Evolutionary conservation across 1,139 yeast genomes (phyloP), one percentile per base, ranked within the genome.

Genomic region (Candida sanyaensis): DNA sequence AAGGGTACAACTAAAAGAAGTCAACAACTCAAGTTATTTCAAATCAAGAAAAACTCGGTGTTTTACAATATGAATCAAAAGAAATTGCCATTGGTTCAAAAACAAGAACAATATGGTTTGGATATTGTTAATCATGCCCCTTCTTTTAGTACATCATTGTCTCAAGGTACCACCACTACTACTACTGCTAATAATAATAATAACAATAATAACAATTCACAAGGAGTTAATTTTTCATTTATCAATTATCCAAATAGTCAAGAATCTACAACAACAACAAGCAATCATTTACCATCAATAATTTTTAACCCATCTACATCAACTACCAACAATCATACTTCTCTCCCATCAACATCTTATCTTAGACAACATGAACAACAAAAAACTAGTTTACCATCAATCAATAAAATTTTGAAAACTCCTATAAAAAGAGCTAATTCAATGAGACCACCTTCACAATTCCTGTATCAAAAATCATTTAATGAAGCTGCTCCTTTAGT

Each of bases 371-470:
- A 40, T 7, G 30, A 31, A n/a, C 33, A 31, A n/a, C 33, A 24
- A 12, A 26, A 24, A 12, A 47, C 50, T 23, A 44, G 44, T 40
- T 62, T 71, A 45, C 80, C 80, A 26, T 63, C 78, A 27, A 75
- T 75, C 46, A 71, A 70, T 53, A 75, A 73, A 53, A 75, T 75
- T 45, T 68, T 75, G 57, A 73, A 73, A 51, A 75, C 80, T 2
- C 80, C 80, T 30, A 68, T 74, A 53, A 67, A 71, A 58, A 62
- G 64, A 51, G 61, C 72, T 37, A 62, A 59, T 47, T 63, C 69
- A 12, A 59, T 65, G 31, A 59, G 65, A 52, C 56, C 51, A 46
- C 28, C 37, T 32, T 23, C 36, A 55, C 57, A 44, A 50, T 58
- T 46, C 46, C 56, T 37, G 42, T 47, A 40, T 29, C 51, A 49